Evolutionary conservation across 768 basidiomycete species (phyloP).

Genomic region (Suillus fuscotomentosus): DNA sequence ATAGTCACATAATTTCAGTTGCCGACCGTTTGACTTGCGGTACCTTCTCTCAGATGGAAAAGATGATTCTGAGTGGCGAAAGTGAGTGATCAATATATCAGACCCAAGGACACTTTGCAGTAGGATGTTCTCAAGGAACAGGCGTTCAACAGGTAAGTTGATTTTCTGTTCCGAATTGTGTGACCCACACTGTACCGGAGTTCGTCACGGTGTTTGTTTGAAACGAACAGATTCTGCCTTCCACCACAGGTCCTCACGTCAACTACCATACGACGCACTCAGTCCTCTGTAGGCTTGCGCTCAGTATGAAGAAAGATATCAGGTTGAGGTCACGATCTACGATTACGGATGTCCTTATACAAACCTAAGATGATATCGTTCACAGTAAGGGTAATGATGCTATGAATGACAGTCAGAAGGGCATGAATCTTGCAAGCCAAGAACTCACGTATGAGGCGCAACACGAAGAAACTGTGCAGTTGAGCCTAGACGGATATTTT

Average conservation of each 20-base stretch:
- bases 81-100: neutral
- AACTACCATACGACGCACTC: neutral
- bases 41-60: neutral
- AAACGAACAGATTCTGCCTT: neutral
- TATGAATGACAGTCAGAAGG: conserved; percentile 26
- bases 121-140: neutral
- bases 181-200: neutral
- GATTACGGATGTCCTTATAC: conserved; percentile 46
- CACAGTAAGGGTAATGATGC: conserved; percentile 87
- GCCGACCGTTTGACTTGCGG: neutral
- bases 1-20: neutral
- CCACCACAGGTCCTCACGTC: neutral
- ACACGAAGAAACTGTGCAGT: conserved; percentile 93
- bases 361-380: conserved; percentile 76
- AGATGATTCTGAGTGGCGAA: neutral
- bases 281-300: neutral
- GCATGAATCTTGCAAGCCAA: neutral
- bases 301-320: neutral
- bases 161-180: neutral
- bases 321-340: neutral
- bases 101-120: neutral
- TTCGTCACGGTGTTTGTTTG: neutral
- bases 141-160: neutral
- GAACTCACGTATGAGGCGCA: conserved; percentile 82
- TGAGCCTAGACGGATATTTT: conserved; percentile 52